Evolutionary conservation across 176 grass and related monocot genomes (phyloP), one percentile per base, ranked within the genome.

Genomic region (Tuctoria greenei): DNA sequence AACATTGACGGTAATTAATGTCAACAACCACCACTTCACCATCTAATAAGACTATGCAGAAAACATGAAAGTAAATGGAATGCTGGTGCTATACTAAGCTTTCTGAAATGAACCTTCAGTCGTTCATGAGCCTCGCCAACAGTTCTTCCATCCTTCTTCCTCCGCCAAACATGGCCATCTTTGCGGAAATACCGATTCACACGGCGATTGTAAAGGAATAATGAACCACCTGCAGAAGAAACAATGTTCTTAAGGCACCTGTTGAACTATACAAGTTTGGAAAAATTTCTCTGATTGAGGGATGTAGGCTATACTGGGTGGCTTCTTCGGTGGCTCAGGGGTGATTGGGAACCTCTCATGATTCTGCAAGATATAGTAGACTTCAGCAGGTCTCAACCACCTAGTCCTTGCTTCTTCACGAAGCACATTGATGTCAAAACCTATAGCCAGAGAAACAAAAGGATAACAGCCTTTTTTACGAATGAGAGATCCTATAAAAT

Each of bases 81-180:
- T 71, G 23, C 45, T 71, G 17, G 68, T 68, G 77, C 5, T 81
- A 28, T 15, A 46, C 7, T 81, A 11, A 86, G 47, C 4, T 70
- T 70, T 80, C 31, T 20, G 15, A 49, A 74, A 68, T 34, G 74
- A 88, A 98, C 95, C 91, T 98, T 98, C 44, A 98, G 79, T 58
- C 90, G 70, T 46, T 98, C 95, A 50, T 98, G 95, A 75, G 95
- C 95, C 84, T 98, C 95, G 10, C 91, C 91, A 31, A 92, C 89
- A 57, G 87, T 90, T 86, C 89, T 90, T 62, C 95, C 95, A 51
- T 98, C 91, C 72, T 84, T 94, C 73, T 98, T 98, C 83, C 85
- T 92, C 60, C 95, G 81, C 95, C 95, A 98, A n/a, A 64, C 71
- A 94, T 95, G 77, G 9, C 95, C 95, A 81, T 98, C 95, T 86